Conservation (phyloP, 345 rosid genomes). For the Linum trigynum region DNA sequence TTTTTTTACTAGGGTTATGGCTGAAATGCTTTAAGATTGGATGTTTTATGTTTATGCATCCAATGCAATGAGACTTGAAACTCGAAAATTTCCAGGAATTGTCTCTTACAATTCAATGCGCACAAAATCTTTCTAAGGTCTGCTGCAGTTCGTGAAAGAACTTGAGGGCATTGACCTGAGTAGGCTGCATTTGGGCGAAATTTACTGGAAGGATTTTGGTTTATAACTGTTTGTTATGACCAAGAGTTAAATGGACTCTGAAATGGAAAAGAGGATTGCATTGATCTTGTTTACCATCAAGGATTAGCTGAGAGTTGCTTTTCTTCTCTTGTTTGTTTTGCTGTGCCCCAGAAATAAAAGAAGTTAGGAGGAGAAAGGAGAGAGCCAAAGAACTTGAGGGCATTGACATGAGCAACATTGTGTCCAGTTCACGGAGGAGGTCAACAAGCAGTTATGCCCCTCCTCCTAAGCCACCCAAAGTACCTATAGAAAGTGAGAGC, state of each 20-base stretch:
- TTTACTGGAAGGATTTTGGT: too few species aligned
- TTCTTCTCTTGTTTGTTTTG: conserved; percentile 5
- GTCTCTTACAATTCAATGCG: too few species aligned
- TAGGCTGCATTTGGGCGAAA: too few species aligned
- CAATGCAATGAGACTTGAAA: too few species aligned
- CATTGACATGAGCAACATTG: conserved; percentile 75
- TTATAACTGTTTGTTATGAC: background rate
- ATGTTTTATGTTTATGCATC: too few species aligned
- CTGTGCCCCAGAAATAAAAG: conserved; percentile 63
- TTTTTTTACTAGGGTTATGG: too few species aligned
- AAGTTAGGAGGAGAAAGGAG: conserved; percentile 55
- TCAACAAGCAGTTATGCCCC: conserved; percentile 48
- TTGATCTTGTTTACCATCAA: background rate
- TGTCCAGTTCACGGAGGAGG: conserved; percentile 73
- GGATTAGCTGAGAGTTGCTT: background rate
- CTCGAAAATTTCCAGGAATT: too few species aligned
- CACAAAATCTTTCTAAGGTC: too few species aligned
- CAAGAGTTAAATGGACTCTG: background rate
- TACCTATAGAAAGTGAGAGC: conserved; percentile 44
- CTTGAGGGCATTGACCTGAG: too few species aligned
- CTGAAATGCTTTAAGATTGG: too few species aligned
- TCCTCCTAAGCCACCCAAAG: conserved; percentile 56
- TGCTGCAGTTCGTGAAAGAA: too few species aligned
- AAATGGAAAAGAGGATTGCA: background rate
- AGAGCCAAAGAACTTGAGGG: conserved; percentile 83